Evolutionary conservation across 169 alveolate genomes (phyloP), one percentile per base, ranked within the genome.

Genomic region (Cryptosporidium bovis): DNA sequence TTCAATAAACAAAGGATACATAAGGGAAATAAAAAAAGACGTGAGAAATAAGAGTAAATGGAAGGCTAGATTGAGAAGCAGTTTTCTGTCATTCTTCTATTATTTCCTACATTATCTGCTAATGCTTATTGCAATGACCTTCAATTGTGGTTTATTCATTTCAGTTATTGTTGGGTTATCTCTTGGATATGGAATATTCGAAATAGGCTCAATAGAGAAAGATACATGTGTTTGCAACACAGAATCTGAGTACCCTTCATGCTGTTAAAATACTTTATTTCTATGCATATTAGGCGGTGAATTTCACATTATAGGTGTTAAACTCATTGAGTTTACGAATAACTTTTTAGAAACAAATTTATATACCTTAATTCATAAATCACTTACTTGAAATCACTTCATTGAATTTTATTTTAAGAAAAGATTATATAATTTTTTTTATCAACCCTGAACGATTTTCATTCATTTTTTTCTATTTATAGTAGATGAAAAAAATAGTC

Each of bases 121-220:
- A 36, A 77, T 77, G 87, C 53, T 77, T 13, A 40, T 77, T 15
- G 87, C 87, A 18, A 77, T 77, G 87, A 77, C 87, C 6, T 77
- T 77, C 56, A 77, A 77, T 60, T 77, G 60, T 31, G 87, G 87
- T 36, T 60, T 77, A 77, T 77, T 77, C 29, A 48, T 77, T 27
- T 77, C 87, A 20, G 87, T 77, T 24, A 34, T 77, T 15, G 12
- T 77, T n/a, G 87, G 87, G 13, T 27, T 77, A 24, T 60, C 87
- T 15, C 40, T 77, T 20, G 87, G 87, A 2, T 62, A 77, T 77
- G 87, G 77, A 20, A 15, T 77, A 48, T 56, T 58, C 36, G 83
- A 69, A 40, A 5, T 69, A 2, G 55, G 44, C 16, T 69, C 68
- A 53, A 16, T 20, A 27, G 40, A 29, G 50, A 69, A 36, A n/a